Percentiles rank a stretch among this genome's conserved stretches.
These are phyloP conservation scores for Priceomyces castillae DNA, from an alignment of 805 yeast species.

Conservation along the genomic window DNA sequence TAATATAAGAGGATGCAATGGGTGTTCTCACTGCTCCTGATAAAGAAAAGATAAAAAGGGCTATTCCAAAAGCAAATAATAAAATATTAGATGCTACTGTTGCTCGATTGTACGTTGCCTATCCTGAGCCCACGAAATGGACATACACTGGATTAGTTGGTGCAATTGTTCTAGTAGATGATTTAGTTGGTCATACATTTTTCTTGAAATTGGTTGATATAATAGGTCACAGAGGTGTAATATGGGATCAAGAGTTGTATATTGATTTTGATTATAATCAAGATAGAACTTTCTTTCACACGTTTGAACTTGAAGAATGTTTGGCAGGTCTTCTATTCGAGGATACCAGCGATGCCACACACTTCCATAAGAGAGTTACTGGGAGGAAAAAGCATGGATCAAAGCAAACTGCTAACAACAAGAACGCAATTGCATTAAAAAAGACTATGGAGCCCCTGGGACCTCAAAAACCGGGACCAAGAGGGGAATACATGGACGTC, in stretches of 20 bases:
- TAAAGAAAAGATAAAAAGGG: conserved; percentile 86
- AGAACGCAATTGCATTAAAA: conserved; percentile 81
- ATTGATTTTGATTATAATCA: conserved; percentile 87
- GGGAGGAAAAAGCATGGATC: conserved; percentile 80
- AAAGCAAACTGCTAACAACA: conserved; percentile 80
- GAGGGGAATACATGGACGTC: conserved; percentile 57
- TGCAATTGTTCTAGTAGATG: conserved; percentile 84
- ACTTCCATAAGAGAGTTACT: conserved; percentile 74
- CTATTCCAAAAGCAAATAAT: conserved; percentile 82
- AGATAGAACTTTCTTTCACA: conserved; percentile 91
- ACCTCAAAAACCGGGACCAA: conserved; percentile 48
- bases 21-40: conserved; percentile 50
- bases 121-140: conserved; percentile 83
- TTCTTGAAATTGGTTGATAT: conserved; percentile 89
- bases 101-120: conserved; percentile 85
- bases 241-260: conserved; percentile 97
- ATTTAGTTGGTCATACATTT: conserved; percentile 89
- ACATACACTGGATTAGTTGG: conserved; percentile 85
- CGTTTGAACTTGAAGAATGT: conserved; percentile 91
- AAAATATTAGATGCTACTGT: conserved; percentile 88
- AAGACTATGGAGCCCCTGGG: conserved; percentile 29
- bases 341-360: conserved; percentile 83
- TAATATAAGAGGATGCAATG: conserved; percentile 26
- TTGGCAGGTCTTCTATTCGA: conserved; percentile 84
- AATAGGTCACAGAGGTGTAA: conserved; percentile 74